Conservation (phyloP, 495 filamentous ascomycete species). For the Geoglossum glabrum region DNA sequence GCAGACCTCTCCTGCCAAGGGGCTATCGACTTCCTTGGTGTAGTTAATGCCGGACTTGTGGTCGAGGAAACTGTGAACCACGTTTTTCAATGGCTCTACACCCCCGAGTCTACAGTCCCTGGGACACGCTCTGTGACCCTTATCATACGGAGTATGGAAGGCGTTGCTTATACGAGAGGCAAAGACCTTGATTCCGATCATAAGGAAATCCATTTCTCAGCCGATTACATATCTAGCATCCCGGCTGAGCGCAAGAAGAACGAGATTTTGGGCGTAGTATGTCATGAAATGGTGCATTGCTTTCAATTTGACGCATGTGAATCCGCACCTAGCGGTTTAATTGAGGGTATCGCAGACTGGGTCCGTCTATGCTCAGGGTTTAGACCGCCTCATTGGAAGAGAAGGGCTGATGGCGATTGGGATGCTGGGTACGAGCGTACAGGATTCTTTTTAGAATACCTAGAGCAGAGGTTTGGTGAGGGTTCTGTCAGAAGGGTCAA, state of each 20-base stretch:
- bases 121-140: constrained; percentile 65
- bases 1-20: constrained; percentile 49
- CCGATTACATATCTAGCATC: constrained; percentile 43
- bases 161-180: constrained; percentile 79
- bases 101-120: constrained; percentile 21
- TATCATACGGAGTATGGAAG: constrained; percentile 56
- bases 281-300: constrained; percentile 91
- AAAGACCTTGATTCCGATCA: constrained; percentile 67
- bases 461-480: constrained; percentile 40
- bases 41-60: constrained; percentile 34
- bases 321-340: constrained; percentile 52
- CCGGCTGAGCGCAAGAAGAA: constrained; percentile 18
- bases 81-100: constrained; percentile 48
- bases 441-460: constrained; percentile 71
- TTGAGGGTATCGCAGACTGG: constrained; percentile 91
- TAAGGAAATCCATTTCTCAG: constrained; percentile 84
- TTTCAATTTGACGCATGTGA: constrained; percentile 60
- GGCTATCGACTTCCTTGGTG: constrained; percentile 37
- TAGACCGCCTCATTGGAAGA: constrained; percentile 70
- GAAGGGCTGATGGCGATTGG: constrained; percentile 42
- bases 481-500: constrained; percentile 61
- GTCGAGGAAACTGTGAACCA: constrained; percentile 38
- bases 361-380: constrained; percentile 58
- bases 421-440: constrained; percentile 87
- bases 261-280: constrained; percentile 69